Evolutionary conservation across 2,329 filamentous ascomycete species (phyloP), one percentile per base, ranked within the genome.

Genomic region (Alternaria brassicae): DNA sequence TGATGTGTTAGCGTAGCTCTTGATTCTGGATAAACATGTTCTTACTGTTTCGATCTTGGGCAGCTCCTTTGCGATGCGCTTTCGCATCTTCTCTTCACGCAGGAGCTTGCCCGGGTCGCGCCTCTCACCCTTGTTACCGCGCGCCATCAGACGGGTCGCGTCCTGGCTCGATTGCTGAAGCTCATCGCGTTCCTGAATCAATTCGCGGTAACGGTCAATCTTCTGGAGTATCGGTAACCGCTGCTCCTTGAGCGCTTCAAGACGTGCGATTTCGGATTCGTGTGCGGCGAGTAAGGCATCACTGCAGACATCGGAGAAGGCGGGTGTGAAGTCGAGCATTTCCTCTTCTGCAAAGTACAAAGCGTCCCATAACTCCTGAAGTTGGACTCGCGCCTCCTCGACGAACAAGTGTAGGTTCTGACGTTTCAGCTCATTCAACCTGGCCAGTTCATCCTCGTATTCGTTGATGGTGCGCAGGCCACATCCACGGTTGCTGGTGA

Each of bases 81-180:
- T 99, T 60, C 95, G 89, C 92, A 97, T 96, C 85, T 98, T 99
- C 81, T 99, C 95, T 75, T 99, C 95, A 28, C 95, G 87, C 52
- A 99, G 83, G 15, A 99, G 84, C 80, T 97, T 95, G 50, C 93
- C 94, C 3, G 95, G 95, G 74, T 99, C 95, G 63, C 96, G 91
- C 78, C 89, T 92, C 81, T 98, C 94, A 54, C 94, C 94, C 81
- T 96, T 97, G 67, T 92, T 89, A 2, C 93, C 93, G 61, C 94
- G 92, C 70, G 89, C 87, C 89, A 98, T 93, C 28, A 99, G 83
- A 42, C 95, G 89, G 6, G 94, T 97, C 13, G 95, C 93, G 77
- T 99, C 96, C 75, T 97, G 93, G 70, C 92, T 96, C 2, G 94
- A 97, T 41, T 91, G 86, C n/a, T 89, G 87, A 10, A 99, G 86